Conservation (phyloP, 352 stramenopile genomes). For the Globisporangium paroecandrum region DNA sequence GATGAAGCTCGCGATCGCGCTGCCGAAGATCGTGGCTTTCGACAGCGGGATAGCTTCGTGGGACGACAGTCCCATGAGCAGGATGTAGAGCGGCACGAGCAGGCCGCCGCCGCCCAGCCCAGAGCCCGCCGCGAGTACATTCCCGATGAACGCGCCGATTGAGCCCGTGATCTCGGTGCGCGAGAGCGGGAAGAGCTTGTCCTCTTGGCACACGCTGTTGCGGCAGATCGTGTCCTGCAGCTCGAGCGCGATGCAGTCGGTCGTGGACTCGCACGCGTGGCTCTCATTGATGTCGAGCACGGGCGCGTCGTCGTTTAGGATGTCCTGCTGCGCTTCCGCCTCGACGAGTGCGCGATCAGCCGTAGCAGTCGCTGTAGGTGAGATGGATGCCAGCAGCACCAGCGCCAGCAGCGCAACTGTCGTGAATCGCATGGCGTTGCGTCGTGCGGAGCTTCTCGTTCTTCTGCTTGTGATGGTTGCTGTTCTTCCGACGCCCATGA, state of each 20-base stretch:
- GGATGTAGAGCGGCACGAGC: constrained; percentile 76
- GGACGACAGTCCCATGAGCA: constrained; percentile 67
- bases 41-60: constrained; percentile 81
- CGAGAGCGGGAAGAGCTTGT: constrained; percentile 60
- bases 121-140: constrained; percentile 56
- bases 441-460: too few species aligned
- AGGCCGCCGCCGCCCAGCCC: constrained; percentile 73
- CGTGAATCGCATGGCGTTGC: constrained; percentile 18
- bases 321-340: constrained; percentile 10
- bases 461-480: too few species aligned
- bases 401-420: neutral
- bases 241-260: constrained; percentile 47
- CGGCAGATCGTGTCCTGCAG: constrained; percentile 41
- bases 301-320: constrained; percentile 17
- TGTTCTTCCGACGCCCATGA: too few species aligned
- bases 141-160: constrained; percentile 61
- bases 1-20: constrained; percentile 72
- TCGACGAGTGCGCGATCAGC: neutral
- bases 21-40: constrained; percentile 83
- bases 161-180: constrained; percentile 53
- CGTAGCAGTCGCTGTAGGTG: neutral
- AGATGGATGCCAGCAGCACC: neutral
- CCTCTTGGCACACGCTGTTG: constrained; percentile 42
- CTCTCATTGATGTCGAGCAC: constrained; percentile 19
- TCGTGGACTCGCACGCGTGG: constrained; percentile 35